Evolutionary conservation across 768 basidiomycete genomes (phyloP).

Genomic region (Tricholoma flavovirens): DNA sequence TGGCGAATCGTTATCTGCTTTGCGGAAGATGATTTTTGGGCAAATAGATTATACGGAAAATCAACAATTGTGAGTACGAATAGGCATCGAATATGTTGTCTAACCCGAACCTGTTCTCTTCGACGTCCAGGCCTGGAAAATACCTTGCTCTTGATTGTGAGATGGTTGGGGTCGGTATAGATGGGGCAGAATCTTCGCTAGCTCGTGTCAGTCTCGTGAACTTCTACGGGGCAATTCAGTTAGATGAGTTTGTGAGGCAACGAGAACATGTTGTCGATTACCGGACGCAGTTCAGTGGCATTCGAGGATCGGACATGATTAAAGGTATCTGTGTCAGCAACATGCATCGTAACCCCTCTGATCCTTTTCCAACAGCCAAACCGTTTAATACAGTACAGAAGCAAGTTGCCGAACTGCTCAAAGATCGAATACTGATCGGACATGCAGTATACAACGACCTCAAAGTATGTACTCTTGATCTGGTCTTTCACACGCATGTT

Average conservation of each 20-base stretch:
- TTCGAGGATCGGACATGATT: conserved; percentile 69
- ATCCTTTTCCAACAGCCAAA: conserved; percentile 44
- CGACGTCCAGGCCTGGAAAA: conserved; percentile 48
- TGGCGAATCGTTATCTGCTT: conserved; percentile 39
- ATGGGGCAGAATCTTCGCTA: conserved; percentile 75
- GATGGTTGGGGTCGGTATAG: conserved; percentile 94
- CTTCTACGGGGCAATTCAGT: conserved; percentile 69
- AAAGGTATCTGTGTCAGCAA: conserved; percentile 38
- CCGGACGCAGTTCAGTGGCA: conserved; percentile 84
- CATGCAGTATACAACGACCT: conserved; percentile 92
- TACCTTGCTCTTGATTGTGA: conserved; percentile 91
- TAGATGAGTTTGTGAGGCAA: conserved; percentile 86
- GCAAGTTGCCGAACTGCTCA: conserved; percentile 66
- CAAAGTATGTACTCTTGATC: conserved; percentile 46
- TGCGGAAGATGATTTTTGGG: conserved; percentile 53
- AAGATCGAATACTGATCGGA: conserved; percentile 78
- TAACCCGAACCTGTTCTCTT: conserved; percentile 8
- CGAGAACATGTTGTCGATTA: conserved; percentile 90
- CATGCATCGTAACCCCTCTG: neutral
- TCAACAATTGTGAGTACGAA: conserved; percentile 39
- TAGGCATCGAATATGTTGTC: conserved; percentile 2
- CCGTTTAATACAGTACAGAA: conserved; percentile 77
- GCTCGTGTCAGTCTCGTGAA: conserved; percentile 91
- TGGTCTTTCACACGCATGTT: conserved; percentile 1
- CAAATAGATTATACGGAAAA: conserved; percentile 31